These are phyloP conservation scores for Cunninghamia lanceolata DNA, from an alignment of 75 land plant species.

Conservation along the genomic window DNA sequence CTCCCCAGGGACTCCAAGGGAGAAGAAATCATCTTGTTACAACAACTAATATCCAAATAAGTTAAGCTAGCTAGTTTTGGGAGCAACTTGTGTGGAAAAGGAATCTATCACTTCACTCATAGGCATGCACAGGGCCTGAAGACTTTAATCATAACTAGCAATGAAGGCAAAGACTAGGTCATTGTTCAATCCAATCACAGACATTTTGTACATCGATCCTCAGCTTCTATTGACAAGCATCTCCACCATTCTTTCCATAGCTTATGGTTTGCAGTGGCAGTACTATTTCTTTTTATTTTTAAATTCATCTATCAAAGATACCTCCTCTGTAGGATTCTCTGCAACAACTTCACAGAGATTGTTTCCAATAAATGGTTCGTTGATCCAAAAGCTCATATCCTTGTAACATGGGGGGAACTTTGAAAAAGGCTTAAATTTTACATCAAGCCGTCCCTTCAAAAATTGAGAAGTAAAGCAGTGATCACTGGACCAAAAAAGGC, in stretches of 20 bases:
- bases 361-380: no score
- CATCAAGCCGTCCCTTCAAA: no score
- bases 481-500: constrained; percentile 93
- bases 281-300: constrained; percentile 79
- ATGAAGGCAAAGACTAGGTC: constrained; percentile 45
- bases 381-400: no score
- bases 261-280: constrained; percentile 26
- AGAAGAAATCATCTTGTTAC: constrained; percentile 41
- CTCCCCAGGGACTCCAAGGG: constrained; percentile 65
- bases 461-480: constrained; percentile 80
- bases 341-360: no score
- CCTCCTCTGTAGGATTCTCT: no score
- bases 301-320: no score
- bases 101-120: constrained; percentile 63
- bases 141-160: constrained; percentile 47
- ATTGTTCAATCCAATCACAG: constrained; percentile 27
- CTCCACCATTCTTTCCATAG: constrained; percentile 48
- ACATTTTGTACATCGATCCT: no score
- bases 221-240: constrained; percentile 46
- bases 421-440: no score
- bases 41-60: constrained; percentile 65
- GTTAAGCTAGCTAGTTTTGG: constrained; percentile 43
- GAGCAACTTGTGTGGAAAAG: constrained; percentile 42
- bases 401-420: no score
- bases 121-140: constrained; percentile 51